Percentiles rank a stretch among this genome's conserved stretches.
Evolutionary conservation across 2,329 filamentous ascomycete species (phyloP).

Genomic region (Teratosphaeria pseudoeucalypti): DNA sequence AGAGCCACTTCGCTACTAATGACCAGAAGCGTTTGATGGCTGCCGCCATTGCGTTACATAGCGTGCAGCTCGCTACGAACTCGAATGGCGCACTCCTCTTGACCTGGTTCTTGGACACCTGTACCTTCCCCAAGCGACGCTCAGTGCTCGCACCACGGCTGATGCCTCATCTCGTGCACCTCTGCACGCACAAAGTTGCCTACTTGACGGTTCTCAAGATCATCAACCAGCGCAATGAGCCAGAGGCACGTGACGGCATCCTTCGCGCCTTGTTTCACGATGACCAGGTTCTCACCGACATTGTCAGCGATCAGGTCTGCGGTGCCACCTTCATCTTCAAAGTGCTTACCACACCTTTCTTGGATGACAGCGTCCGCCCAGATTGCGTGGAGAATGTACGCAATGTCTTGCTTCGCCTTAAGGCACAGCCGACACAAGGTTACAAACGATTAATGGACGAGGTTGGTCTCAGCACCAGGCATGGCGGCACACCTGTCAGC

Average conservation of each 20-base stretch:
- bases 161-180: conserved; percentile 82
- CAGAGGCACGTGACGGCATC: conserved; percentile 82
- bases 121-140: conserved; percentile 83
- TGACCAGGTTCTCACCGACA: conserved; percentile 78
- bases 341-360: conserved; percentile 92
- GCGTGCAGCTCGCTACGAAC: conserved; percentile 91
- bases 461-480: conserved; percentile 66
- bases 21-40: conserved; percentile 93
- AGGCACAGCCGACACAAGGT: conserved; percentile 86
- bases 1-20: conserved; percentile 90
- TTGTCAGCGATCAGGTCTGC: conserved; percentile 81
- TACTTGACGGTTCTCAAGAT: conserved; percentile 96
- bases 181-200: conserved; percentile 97
- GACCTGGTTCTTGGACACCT: conserved; percentile 97
- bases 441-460: conserved; percentile 99
- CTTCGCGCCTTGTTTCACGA: conserved; percentile 89
- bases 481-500: conserved; percentile 24
- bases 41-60: conserved; percentile 89
- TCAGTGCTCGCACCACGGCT: conserved; percentile 86
- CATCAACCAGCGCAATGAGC: conserved; percentile 93
- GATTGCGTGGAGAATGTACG: conserved; percentile 90
- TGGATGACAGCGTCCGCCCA: conserved; percentile 78
- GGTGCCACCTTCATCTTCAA: conserved; percentile 97
- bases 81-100: conserved; percentile 87
- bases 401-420: conserved; percentile 76